Conservation (phyloP, 2,329 filamentous ascomycete species). For the Coccinonectria pachysandricola region DNA sequence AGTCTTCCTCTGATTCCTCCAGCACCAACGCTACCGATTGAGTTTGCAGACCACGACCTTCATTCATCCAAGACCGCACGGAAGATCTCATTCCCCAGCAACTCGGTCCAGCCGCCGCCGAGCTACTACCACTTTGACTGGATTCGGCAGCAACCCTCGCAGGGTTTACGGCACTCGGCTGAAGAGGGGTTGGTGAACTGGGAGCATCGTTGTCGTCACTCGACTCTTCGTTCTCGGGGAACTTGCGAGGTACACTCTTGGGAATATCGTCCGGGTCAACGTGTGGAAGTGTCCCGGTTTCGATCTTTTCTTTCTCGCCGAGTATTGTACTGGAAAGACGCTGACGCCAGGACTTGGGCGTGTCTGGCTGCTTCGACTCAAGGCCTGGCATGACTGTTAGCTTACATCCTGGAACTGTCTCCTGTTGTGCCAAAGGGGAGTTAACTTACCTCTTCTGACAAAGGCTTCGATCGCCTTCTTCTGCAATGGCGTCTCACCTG, state of each 20-base stretch:
- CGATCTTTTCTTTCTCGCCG: neutral
- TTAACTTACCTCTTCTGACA: slow-evolving; percentile 12
- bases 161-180: too few species aligned
- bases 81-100: too few species aligned
- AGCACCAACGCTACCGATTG: too few species aligned
- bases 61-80: too few species aligned
- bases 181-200: too few species aligned
- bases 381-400: slow-evolving; percentile 7
- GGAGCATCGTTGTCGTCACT: too few species aligned
- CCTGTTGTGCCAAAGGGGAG: neutral
- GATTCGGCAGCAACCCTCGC: too few species aligned
- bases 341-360: slow-evolving; percentile 4
- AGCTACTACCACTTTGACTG: too few species aligned
- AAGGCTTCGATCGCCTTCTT: slow-evolving; percentile 14
- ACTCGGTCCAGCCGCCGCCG: too few species aligned
- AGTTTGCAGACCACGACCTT: too few species aligned
- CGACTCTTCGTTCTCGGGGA: neutral
- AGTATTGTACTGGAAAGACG: slow-evolving; percentile 6
- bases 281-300: slow-evolving; percentile 11
- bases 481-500: slow-evolving; percentile 22
- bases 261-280: slow-evolving; percentile 10
- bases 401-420: neutral
- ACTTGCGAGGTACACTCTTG: slow-evolving; percentile 7
- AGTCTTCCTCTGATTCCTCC: too few species aligned
- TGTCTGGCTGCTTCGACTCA: slow-evolving; percentile 3